Evolutionary conservation across 257 asterid species (phyloP), one percentile per base, ranked within the genome.

Genomic region (Capsicum rhomboideum): DNA sequence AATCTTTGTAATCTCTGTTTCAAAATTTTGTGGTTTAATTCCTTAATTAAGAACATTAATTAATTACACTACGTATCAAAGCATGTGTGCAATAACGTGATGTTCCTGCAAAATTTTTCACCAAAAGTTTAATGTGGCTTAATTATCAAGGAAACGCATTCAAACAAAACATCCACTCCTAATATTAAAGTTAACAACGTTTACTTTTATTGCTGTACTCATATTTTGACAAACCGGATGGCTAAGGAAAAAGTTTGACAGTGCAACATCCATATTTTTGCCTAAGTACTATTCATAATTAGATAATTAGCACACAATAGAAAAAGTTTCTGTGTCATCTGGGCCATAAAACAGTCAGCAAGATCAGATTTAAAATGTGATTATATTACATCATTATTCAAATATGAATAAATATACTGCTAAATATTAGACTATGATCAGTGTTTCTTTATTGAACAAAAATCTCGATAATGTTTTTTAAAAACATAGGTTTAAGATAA

Each of bases 291-390:
- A 72, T 72, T 72, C n/a, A 44, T 21, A 72, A 72, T 72, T 72
- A 72, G 56, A 72, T 40, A 72, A 72, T 21, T 44, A 44, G 55
- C 80, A 10, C 58, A 11, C 37, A 21, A 64, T 64, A 44, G 21
- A 44, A 44, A 72, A 72, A 72, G 58, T 72, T 68, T 44, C 37
- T 72, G 10, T 44, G 80, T 72, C 80, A 72, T 21, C 29, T 72
- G 58, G 80, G 80, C 53, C 80, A 34, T 44, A 44, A 72, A 72
- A 72, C 80, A 72, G 58, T 72, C 80, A 72, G 58, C 58, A 72
- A 44, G 58, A 44, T 72, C 79, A 44, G 80, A 31, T 72, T 44
- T 44, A 44, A 13, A 44, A 72, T 72, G 79, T 21, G 56, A 72
- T 72, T 44, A 44, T 72, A 21, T 71, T 68, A 37, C 55, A 72